These are phyloP conservation scores for Daphne laureola DNA, from an alignment of 441 rosid species.

Conservation along the genomic window DNA sequence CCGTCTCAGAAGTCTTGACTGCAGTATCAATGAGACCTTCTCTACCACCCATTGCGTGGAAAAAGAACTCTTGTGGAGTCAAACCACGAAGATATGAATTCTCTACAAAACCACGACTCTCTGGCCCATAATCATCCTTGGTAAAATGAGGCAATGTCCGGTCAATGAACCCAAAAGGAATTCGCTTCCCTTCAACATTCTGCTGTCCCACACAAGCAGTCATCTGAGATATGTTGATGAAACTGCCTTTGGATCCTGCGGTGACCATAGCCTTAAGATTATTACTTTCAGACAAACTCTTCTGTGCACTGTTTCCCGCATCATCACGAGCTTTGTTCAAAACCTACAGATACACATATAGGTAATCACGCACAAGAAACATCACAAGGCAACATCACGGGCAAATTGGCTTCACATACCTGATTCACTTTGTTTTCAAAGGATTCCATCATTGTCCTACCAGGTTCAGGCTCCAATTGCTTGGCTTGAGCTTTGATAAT, in stretches of 20 bases:
- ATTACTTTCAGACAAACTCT: slow-evolving; percentile 87
- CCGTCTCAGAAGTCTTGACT: slow-evolving; percentile 94
- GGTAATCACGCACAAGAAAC: not conserved
- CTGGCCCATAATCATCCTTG: slow-evolving; percentile 90
- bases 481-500: slow-evolving; percentile 66
- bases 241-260: slow-evolving; percentile 96
- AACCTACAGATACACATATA: too few relatives aligned
- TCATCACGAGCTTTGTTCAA: slow-evolving; percentile 95
- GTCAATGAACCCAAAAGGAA: slow-evolving; percentile 79
- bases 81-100: slow-evolving; percentile 87
- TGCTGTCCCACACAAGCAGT: slow-evolving; percentile 98
- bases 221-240: slow-evolving; percentile 93
- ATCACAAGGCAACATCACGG: slow-evolving; percentile 1
- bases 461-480: slow-evolving; percentile 91
- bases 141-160: slow-evolving; percentile 90
- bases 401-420: slow-evolving; percentile 30
- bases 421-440: slow-evolving; percentile 98
- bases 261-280: slow-evolving; percentile 97
- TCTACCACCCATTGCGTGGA: slow-evolving; percentile 98
- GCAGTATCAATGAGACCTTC: slow-evolving; percentile 97
- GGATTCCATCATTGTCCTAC: slow-evolving; percentile 94
- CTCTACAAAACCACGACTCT: slow-evolving; percentile 98
- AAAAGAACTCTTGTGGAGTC: slow-evolving; percentile 96
- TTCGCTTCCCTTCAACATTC: slow-evolving; percentile 95
- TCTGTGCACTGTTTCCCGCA: slow-evolving; percentile 91